A percentile compares a stretch with the other conserved stretches of the same genome.
Evolutionary conservation across 208 protist species (phyloP).

Genomic region (Kentomonas sorsogonicus): DNA sequence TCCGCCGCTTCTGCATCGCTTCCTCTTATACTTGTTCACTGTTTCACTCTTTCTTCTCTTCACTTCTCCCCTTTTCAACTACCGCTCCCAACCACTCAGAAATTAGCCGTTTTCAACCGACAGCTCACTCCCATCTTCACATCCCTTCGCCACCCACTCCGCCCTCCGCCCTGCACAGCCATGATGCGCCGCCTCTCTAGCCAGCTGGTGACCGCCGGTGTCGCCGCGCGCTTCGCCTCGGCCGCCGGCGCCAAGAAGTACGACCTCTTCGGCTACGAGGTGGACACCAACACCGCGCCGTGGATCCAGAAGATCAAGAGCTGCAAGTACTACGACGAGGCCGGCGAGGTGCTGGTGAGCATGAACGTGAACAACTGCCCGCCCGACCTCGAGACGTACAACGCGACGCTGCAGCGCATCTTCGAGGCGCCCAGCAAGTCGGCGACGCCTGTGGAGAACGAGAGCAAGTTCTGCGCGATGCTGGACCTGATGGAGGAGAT

Average conservation of each 20-base stretch:
- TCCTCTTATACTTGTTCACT: constrained; percentile 6
- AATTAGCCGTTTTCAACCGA: too few relatives aligned
- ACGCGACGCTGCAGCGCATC: constrained; percentile 78
- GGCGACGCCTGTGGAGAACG: constrained; percentile 57
- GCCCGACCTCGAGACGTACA: constrained; percentile 84
- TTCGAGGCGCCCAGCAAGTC: constrained; percentile 72
- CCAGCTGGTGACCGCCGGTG: constrained; percentile 44
- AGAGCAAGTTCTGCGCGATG: constrained; percentile 89
- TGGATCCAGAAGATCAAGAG: constrained; percentile 84
- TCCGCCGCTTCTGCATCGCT: not conserved
- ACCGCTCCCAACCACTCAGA: not conserved
- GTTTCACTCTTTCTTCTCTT: not conserved
- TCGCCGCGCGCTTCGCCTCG: constrained; percentile 39
- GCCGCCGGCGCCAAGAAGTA: constrained; percentile 76
- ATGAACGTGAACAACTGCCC: constrained; percentile 91
- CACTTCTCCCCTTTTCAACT: constrained; percentile 3
- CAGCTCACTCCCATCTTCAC: too few relatives aligned
- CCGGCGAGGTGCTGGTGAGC: constrained; percentile 81
- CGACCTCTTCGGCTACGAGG: constrained; percentile 86
- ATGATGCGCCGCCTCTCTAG: constrained; percentile 70
- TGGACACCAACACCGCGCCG: constrained; percentile 74
- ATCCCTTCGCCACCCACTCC: too few relatives aligned
- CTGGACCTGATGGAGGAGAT: constrained; percentile 89
- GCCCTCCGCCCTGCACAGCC: too few relatives aligned
- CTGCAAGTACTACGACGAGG: constrained; percentile 84